These are phyloP conservation scores for Calonectria montana DNA, from an alignment of 2,329 filamentous ascomycete species.

Conservation along the genomic window DNA sequence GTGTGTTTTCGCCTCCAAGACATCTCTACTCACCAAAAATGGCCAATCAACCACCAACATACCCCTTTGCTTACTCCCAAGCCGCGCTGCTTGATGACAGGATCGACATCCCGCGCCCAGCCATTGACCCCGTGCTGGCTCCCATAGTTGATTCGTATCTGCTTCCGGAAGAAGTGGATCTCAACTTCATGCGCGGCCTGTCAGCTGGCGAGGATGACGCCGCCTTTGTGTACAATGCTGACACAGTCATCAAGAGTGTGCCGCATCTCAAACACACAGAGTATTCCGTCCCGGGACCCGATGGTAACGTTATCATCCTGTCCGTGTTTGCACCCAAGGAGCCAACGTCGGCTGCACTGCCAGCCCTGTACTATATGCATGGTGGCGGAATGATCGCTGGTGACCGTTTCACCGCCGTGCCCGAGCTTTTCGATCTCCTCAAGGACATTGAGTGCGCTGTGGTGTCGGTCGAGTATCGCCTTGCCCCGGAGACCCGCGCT, in stretches of 20 bases:
- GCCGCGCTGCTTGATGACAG: slow-evolving; percentile 31
- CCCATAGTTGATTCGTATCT: slow-evolving; percentile 30
- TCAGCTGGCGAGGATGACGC: not conserved
- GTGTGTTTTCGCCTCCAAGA: not conserved
- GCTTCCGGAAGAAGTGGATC: slow-evolving; percentile 32
- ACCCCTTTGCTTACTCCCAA: slow-evolving; percentile 33
- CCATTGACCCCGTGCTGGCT: slow-evolving; percentile 26
- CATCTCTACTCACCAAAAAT: not conserved
- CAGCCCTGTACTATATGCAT: slow-evolving; percentile 33
- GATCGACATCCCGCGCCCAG: slow-evolving; percentile 32
- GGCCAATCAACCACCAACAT: not conserved
- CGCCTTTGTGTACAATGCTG: slow-evolving; percentile 26
- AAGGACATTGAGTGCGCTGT: slow-evolving; percentile 30
- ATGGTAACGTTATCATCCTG: slow-evolving; percentile 18
- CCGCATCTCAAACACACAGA: slow-evolving; percentile 29
- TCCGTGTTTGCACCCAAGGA: slow-evolving; percentile 31
- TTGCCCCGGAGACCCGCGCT: slow-evolving; percentile 36
- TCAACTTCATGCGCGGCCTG: slow-evolving; percentile 29
- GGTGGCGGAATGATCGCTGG: slow-evolving; percentile 34
- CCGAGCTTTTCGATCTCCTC: slow-evolving; percentile 25
- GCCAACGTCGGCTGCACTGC: slow-evolving; percentile 10
- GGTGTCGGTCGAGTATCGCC: slow-evolving; percentile 40
- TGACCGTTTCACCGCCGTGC: slow-evolving; percentile 27
- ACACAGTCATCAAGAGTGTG: slow-evolving; percentile 11
- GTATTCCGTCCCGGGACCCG: slow-evolving; percentile 12